phyloP scores from a whole-genome alignment of 257 asterid species.

The Paulownia fortunei region DNA sequence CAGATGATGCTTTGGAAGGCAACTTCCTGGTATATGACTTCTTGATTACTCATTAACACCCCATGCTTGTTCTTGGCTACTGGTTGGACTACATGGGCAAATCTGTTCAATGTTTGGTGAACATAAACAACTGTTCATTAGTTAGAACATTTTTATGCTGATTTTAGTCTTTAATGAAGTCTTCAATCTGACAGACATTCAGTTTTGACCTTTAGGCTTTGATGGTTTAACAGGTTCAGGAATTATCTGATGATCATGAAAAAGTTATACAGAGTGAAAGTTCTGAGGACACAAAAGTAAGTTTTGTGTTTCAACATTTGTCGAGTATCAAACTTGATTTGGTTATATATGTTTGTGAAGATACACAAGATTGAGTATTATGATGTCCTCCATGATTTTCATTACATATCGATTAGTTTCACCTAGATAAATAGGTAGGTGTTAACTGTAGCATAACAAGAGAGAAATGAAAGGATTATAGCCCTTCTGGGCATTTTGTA shows the following conservation, averaged over 20 bases:
- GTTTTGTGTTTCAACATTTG: conserved; percentile 11
- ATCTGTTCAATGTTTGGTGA: neutral
- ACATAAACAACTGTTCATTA: neutral
- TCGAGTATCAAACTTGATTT: neutral
- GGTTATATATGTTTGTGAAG: neutral
- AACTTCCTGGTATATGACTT: conserved; percentile 60
- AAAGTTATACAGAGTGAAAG: conserved; percentile 45
- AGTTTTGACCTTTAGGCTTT: conserved; percentile 3
- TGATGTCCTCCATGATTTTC: neutral
- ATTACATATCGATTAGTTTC: neutral
- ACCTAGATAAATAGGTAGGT: neutral
- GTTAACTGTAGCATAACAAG: too few relatives aligned
- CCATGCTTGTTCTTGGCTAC: neutral
- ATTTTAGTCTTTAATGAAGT: neutral
- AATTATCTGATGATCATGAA: conserved; percentile 51
- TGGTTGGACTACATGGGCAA: neutral
- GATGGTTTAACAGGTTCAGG: conserved; percentile 69
- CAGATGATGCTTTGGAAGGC: conserved; percentile 57
- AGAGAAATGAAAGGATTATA: too few relatives aligned
- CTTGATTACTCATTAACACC: neutral
- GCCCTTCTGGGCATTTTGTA: neutral
- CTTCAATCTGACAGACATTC: neutral
- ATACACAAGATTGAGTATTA: neutral
- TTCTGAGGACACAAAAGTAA: conserved; percentile 59
- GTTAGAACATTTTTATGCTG: neutral